Percentiles rank a stretch among this genome's conserved stretches.
phyloP scores from a whole-genome alignment of 2,329 filamentous ascomycete genomes.

The Aureobasidium sp. region DNA sequence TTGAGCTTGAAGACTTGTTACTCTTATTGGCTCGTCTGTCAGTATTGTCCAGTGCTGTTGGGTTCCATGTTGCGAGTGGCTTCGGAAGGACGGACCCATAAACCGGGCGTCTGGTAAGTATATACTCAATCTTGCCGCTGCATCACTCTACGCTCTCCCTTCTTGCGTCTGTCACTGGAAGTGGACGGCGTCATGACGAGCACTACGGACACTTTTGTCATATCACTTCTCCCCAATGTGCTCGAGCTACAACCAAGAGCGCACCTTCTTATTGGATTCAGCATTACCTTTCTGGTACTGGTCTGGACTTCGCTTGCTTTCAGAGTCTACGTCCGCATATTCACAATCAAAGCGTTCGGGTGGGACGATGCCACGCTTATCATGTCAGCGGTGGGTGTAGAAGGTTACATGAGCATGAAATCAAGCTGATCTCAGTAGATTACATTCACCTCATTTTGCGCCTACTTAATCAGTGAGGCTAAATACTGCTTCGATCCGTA shows the following conservation, averaged over 20 bases:
- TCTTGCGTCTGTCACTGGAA: neutral
- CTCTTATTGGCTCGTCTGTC: neutral
- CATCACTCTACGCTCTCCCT: neutral
- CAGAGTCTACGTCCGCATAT: slow-evolving; percentile 14
- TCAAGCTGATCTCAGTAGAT: neutral
- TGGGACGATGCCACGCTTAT: slow-evolving; percentile 17
- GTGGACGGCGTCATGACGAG: neutral
- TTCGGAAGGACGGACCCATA: neutral
- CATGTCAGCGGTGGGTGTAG: slow-evolving; percentile 1
- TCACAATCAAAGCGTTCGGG: slow-evolving; percentile 16
- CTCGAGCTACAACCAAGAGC: neutral
- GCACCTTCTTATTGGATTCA: neutral
- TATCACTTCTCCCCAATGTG: neutral
- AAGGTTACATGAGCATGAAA: neutral
- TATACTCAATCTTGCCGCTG: neutral
- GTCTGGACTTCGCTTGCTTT: slow-evolving; percentile 10
- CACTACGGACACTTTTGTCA: neutral
- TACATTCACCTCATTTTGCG: neutral
- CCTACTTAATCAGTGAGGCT: neutral
- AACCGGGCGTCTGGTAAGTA: slow-evolving; percentile 4
- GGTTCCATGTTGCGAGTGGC: neutral
- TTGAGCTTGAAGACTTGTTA: no score
- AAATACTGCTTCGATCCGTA: neutral
- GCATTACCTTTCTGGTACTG: slow-evolving; percentile 10
- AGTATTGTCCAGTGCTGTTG: neutral